These are phyloP conservation scores for Erodium maritimum DNA, from an alignment of 345 rosid genomes.

Conservation along the genomic window DNA sequence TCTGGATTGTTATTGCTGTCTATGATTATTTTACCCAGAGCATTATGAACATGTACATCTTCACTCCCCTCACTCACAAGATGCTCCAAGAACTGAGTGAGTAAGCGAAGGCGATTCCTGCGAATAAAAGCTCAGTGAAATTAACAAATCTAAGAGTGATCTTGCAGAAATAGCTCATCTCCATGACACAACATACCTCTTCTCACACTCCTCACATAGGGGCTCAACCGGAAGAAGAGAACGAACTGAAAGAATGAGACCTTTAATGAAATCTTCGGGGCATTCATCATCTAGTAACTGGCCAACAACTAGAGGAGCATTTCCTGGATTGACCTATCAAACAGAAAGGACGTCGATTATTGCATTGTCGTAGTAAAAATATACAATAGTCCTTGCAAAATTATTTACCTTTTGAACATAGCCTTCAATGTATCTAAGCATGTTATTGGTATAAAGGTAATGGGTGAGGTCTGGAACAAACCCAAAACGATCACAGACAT, in stretches of 20 bases:
- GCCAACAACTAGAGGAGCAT: conserved; percentile 85
- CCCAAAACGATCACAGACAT: conserved; percentile 96
- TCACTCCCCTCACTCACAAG: conserved; percentile 99
- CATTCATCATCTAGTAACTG: conserved; percentile 89
- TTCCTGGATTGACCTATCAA: conserved; percentile 80
- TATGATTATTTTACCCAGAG: conserved; percentile 95
- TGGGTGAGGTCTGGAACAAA: conserved; percentile 93
- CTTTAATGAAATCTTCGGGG: conserved; percentile 97
- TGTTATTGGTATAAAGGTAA: conserved; percentile 71
- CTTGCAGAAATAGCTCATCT: conserved; percentile 20
- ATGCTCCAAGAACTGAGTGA: conserved; percentile 99
- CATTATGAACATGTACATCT: conserved; percentile 98
- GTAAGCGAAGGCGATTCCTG: conserved; percentile 98
- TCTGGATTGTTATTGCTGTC: conserved; percentile 99
- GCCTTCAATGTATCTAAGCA: conserved; percentile 68
- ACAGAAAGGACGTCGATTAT: conserved; percentile 18
- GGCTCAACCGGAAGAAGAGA: conserved; percentile 44
- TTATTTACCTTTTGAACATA: conserved; percentile 91
- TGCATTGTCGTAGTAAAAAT: conserved; percentile 24
- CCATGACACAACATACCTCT: conserved; percentile 26
- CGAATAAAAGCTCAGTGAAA: not conserved
- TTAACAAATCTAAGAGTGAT: not conserved
- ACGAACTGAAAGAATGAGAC: conserved; percentile 76
- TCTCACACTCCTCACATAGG: conserved; percentile 39
- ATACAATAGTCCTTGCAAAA: not conserved